A percentile compares a stretch with the other conserved stretches of the same genome.
These are phyloP conservation scores for Rhododendron ovatum DNA, from an alignment of 148 eudicot species.

Conservation along the genomic window DNA sequence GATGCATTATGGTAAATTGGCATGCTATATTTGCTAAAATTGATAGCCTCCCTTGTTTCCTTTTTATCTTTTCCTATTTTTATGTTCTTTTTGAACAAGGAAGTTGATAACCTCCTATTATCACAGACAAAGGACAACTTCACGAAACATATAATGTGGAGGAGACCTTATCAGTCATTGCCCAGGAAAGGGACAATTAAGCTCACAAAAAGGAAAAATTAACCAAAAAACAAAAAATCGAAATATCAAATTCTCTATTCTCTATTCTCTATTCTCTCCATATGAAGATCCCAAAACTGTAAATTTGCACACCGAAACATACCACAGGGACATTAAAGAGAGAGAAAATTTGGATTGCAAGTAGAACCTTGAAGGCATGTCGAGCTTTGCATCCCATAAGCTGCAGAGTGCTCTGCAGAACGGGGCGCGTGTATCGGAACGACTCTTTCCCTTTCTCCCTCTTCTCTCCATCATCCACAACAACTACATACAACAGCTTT, in stretches of 20 bases:
- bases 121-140: neutral
- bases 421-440: slow-evolving; percentile 82
- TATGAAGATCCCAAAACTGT: neutral
- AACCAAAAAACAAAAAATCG: neutral
- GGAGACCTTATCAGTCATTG: neutral
- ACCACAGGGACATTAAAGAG: neutral
- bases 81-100: neutral
- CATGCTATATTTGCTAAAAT: too few relatives aligned
- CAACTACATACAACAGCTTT: slow-evolving; percentile 76
- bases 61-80: neutral
- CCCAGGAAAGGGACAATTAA: neutral
- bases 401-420: slow-evolving; percentile 86
- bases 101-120: neutral
- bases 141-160: neutral
- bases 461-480: slow-evolving; percentile 54
- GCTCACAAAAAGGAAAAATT: neutral
- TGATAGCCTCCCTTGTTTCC: neutral
- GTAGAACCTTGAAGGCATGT: slow-evolving; percentile 81
- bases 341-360: neutral
- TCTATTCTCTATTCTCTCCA: neutral
- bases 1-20: neutral
- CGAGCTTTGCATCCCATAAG: slow-evolving; percentile 99
- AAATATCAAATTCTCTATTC: neutral
- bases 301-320: neutral
- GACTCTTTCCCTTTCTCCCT: slow-evolving; percentile 42